A percentile compares a stretch with the other conserved stretches of the same genome.
phyloP scores from a whole-genome alignment of 73 alveolate genomes.

The Blepharisma stoltei region DNA sequence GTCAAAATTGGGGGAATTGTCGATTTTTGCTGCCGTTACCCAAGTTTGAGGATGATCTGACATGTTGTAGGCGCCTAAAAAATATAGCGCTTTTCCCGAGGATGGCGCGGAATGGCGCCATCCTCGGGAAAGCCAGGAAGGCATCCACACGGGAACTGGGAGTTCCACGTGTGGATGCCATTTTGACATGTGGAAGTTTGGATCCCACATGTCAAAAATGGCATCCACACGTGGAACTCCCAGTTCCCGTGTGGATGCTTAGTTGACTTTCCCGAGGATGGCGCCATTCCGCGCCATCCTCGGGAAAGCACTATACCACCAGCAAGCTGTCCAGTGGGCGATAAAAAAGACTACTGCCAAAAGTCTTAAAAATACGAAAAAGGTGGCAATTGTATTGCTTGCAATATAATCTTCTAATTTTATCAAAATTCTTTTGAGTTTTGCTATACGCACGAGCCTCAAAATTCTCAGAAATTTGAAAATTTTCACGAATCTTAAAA shows the following conservation, averaged over 20 bases:
- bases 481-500: constrained; percentile 58
- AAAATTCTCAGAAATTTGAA: constrained; percentile 62
- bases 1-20: constrained; percentile 27
- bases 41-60: constrained; percentile 37
- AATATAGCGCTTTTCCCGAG: too few species aligned
- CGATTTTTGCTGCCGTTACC: constrained; percentile 35
- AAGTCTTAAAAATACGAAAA: constrained; percentile 24
- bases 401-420: constrained; percentile 70
- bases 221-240: too few species aligned
- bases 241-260: too few species aligned
- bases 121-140: too few species aligned
- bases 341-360: constrained; percentile 37
- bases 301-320: too few species aligned
- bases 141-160: too few species aligned
- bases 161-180: too few species aligned
- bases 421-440: constrained; percentile 57
- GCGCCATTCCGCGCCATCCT: too few species aligned
- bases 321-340: constrained; percentile 65
- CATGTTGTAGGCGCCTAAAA: constrained; percentile 43
- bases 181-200: too few species aligned
- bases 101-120: too few species aligned
- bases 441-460: constrained; percentile 56
- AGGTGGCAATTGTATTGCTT: constrained; percentile 40
- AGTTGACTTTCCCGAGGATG: too few species aligned
- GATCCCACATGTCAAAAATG: too few species aligned